Evolutionary conservation across 2,329 filamentous ascomycete species (phyloP).

Genomic region (Allantophomopsis cytisporea): DNA sequence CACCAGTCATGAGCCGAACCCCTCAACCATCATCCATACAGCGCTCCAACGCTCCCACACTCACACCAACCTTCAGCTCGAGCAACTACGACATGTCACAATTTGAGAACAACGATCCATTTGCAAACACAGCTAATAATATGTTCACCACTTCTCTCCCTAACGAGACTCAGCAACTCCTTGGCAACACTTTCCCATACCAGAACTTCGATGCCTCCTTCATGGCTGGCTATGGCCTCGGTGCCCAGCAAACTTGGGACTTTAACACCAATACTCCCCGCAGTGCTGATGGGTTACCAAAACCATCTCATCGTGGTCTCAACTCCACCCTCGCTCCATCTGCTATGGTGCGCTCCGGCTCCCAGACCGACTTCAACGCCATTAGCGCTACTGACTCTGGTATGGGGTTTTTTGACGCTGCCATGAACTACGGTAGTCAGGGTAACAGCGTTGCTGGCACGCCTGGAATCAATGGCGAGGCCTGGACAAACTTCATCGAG

Average conservation of each 20-base stretch:
- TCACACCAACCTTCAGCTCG: background rate
- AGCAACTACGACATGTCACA: background rate
- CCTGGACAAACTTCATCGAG: conserved; percentile 7
- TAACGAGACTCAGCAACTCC: conserved; percentile 35
- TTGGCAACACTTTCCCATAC: conserved; percentile 22
- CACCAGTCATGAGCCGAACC: background rate
- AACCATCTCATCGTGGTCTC: background rate
- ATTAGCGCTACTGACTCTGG: background rate
- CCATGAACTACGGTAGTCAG: background rate
- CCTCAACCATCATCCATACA: too few relatives aligned
- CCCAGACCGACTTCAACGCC: background rate
- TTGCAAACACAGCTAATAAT: conserved; percentile 2
- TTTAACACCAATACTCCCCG: background rate
- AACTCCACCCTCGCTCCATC: background rate
- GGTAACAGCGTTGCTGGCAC: conserved; percentile 3
- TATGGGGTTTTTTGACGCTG: conserved; percentile 7
- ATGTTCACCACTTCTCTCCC: conserved; percentile 31
- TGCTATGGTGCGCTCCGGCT: background rate
- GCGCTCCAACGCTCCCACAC: background rate
- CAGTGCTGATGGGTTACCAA: background rate
- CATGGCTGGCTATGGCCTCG: conserved; percentile 2
- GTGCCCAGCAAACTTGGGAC: background rate
- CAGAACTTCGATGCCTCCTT: conserved; percentile 2
- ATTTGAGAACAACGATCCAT: too few relatives aligned
- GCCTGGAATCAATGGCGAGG: conserved; percentile 3